A percentile compares a stretch with the other conserved stretches of the same genome.
Evolutionary conservation across 2,329 filamentous ascomycete species (phyloP).

Genomic region (Cladosporium sp.): DNA sequence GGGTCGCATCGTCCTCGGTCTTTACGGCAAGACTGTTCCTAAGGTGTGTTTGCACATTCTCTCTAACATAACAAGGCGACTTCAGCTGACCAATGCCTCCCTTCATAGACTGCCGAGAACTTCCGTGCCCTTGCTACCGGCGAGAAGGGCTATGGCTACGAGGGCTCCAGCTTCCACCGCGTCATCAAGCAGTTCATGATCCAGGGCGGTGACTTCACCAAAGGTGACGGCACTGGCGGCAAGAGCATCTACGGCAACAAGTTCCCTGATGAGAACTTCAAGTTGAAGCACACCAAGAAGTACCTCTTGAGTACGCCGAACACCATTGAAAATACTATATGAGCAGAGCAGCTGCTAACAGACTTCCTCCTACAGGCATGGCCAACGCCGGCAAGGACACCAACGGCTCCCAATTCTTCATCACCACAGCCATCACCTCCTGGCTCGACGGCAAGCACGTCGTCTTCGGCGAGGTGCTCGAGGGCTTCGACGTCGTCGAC

Average conservation of each 20-base stretch:
- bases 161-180: slow-evolving; percentile 80
- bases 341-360: background rate
- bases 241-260: slow-evolving; percentile 84
- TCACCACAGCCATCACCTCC: slow-evolving; percentile 74
- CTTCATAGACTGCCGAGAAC: slow-evolving; percentile 60
- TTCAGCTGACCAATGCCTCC: slow-evolving; percentile 12
- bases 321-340: background rate
- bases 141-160: slow-evolving; percentile 81
- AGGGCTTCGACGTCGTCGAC: slow-evolving; percentile 76
- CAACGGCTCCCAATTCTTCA: slow-evolving; percentile 88
- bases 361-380: slow-evolving; percentile 56
- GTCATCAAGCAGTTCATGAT: slow-evolving; percentile 92
- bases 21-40: slow-evolving; percentile 84
- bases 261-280: slow-evolving; percentile 91
- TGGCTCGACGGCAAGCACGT: slow-evolving; percentile 84
- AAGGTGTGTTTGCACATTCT: slow-evolving; percentile 46
- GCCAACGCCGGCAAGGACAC: slow-evolving; percentile 81
- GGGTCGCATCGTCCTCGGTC: slow-evolving; percentile 73
- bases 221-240: slow-evolving; percentile 74
- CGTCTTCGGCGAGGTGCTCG: slow-evolving; percentile 83
- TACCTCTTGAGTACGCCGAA: slow-evolving; percentile 62
- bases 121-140: slow-evolving; percentile 77
- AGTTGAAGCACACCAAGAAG: slow-evolving; percentile 84
- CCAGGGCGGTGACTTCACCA: slow-evolving; percentile 85
- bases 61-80: background rate